Percentiles rank a stretch among this genome's conserved stretches.
phyloP scores from a whole-genome alignment of 2,329 filamentous ascomycete species.

The Aspergillus sp. region DNA sequence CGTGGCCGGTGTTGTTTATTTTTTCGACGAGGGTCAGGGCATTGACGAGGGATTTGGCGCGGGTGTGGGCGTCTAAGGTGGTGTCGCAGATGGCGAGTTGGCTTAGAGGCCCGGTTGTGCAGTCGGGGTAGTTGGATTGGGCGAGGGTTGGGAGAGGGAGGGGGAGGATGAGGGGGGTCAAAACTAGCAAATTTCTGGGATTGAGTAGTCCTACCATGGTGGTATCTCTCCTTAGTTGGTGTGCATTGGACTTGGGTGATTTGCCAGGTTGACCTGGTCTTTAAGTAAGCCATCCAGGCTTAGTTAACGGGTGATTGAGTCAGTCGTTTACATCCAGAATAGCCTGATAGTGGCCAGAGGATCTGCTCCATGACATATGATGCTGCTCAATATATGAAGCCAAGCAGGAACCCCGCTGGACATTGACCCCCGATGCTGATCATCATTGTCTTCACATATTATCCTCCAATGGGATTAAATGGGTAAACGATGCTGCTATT shows the following conservation, averaged over 20 bases:
- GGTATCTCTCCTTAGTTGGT: rapidly evolving
- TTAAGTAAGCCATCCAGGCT: too few relatives aligned
- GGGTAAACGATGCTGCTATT: not conserved
- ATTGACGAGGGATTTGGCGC: not conserved
- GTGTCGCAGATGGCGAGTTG: not conserved
- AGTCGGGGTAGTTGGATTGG: not conserved
- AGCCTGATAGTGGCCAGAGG: too few relatives aligned
- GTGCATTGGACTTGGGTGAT: not conserved
- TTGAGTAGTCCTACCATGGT: not conserved
- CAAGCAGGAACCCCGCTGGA: too few relatives aligned
- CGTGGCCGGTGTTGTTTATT: not conserved
- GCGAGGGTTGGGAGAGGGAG: not conserved
- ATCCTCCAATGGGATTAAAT: not conserved
- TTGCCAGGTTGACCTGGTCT: rapidly evolving
- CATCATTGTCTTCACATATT: not conserved
- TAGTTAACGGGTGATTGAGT: too few relatives aligned
- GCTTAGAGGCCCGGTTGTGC: not conserved
- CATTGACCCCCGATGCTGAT: not conserved
- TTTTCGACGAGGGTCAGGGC: not conserved
- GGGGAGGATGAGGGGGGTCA: not conserved
- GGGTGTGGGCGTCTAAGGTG: not conserved
- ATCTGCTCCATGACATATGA: too few relatives aligned
- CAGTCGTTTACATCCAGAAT: too few relatives aligned
- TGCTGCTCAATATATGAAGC: too few relatives aligned
- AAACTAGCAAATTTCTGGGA: not conserved